A percentile compares a stretch with the other conserved stretches of the same genome.
phyloP scores from a whole-genome alignment of 2,329 filamentous ascomycete species.

The Sporothrix pallida region DNA sequence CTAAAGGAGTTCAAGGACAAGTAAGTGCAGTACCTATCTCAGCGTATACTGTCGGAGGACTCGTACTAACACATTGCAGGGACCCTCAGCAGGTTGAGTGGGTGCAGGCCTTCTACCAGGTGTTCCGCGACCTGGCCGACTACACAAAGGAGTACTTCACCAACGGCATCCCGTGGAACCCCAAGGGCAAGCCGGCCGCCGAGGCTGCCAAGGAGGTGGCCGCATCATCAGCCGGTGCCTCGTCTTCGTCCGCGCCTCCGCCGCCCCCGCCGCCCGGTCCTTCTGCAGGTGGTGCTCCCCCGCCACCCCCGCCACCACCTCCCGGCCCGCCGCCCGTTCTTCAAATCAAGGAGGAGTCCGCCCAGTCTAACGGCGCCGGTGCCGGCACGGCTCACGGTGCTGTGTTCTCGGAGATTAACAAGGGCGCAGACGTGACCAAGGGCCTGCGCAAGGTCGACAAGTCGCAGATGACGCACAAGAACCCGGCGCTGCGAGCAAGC shows the following conservation, averaged over 20 bases:
- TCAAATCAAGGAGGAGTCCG: conserved; percentile 59
- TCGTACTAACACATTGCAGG: conserved; percentile 51
- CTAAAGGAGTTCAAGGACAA: conserved; percentile 86
- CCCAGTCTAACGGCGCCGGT: conserved; percentile 52
- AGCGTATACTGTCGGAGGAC: no score
- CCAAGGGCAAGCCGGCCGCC: conserved; percentile 72
- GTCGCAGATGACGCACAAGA: conserved; percentile 98
- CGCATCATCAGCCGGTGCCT: conserved; percentile 47
- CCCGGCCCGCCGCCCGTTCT: conserved; percentile 72
- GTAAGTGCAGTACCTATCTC: conserved; percentile 41
- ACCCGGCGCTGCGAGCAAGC: conserved; percentile 78
- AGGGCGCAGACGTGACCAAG: conserved; percentile 84
- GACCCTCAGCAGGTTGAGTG: conserved; percentile 83
- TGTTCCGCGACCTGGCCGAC: conserved; percentile 81
- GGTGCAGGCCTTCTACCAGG: conserved; percentile 88
- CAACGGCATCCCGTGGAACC: conserved; percentile 85
- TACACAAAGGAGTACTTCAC: conserved; percentile 86
- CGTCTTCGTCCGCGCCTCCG: conserved; percentile 44
- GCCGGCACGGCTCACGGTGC: conserved; percentile 72
- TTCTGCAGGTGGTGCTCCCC: conserved; percentile 58
- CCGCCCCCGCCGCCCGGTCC: conserved; percentile 61
- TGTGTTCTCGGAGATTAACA: conserved; percentile 91
- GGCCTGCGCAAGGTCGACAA: conserved; percentile 91
- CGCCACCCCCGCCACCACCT: conserved; percentile 72
- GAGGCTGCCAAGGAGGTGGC: conserved; percentile 68